A percentile compares a stretch with the other conserved stretches of the same genome.
phyloP scores from a whole-genome alignment of 1,139 yeast genomes.

The Maudiozyma humilis region DNA sequence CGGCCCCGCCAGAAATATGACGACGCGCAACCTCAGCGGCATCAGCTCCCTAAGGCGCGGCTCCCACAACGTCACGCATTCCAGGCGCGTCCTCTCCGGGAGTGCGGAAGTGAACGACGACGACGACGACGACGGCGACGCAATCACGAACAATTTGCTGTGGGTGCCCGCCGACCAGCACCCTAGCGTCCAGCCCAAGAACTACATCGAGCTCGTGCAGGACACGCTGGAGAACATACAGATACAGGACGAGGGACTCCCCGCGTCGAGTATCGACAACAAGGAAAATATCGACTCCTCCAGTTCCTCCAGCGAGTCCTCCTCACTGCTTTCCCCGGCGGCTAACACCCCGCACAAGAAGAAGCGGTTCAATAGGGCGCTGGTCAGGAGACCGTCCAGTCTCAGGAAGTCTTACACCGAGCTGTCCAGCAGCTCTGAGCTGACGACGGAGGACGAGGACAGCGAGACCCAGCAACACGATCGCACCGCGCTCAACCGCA shows the following conservation, averaged over 20 bases:
- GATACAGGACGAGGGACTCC: conserved; percentile 11
- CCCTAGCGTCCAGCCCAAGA: conserved; percentile 89
- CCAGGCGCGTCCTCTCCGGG: background rate
- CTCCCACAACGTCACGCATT: conserved; percentile 3
- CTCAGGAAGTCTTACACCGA: conserved; percentile 29
- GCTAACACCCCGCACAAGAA: background rate
- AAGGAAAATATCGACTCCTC: background rate
- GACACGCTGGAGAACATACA: conserved; percentile 69
- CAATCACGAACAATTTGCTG: conserved; percentile 36
- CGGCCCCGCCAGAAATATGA: background rate
- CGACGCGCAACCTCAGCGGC: conserved; percentile 12
- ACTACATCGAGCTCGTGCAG: conserved; percentile 75
- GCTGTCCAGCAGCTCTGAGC: conserved; percentile 11
- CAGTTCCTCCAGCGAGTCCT: background rate
- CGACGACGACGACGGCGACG: conserved; percentile 4
- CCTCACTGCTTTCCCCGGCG: background rate
- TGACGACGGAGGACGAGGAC: too few relatives aligned
- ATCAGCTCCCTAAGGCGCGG: conserved; percentile 18
- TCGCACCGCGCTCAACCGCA: background rate
- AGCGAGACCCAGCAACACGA: conserved; percentile 1
- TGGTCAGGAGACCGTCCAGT: conserved; percentile 31
- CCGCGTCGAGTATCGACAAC: background rate
- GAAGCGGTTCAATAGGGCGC: conserved; percentile 9
- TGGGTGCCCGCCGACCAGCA: conserved; percentile 97
- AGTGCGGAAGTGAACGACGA: conserved; percentile 1